A percentile compares a stretch with the other conserved stretches of the same genome.
These are phyloP conservation scores for Scheffersomyces illinoinensis DNA, from an alignment of 1,139 yeast genomes.

Conservation along the genomic window DNA sequence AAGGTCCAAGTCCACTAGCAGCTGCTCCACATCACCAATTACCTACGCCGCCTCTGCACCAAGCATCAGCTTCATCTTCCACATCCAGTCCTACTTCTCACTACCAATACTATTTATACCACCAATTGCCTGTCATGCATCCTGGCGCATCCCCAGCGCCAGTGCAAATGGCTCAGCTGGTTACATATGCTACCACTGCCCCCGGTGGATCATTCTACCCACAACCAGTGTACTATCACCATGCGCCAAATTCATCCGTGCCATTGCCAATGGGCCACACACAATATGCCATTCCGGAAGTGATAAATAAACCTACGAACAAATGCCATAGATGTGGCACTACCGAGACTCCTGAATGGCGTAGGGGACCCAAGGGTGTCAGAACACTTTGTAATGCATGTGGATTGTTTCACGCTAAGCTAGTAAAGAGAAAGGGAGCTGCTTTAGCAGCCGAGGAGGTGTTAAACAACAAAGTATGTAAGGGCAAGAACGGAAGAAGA, in stretches of 20 bases:
- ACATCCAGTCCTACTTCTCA: conserved; percentile 12
- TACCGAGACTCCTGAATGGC: conserved; percentile 90
- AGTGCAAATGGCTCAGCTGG: conserved; percentile 1
- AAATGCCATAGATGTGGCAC: conserved; percentile 72
- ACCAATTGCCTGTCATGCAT: conserved; percentile 7
- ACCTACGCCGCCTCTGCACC: conserved; percentile 8
- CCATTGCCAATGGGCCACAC: conserved; percentile 7
- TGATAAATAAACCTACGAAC: conserved; percentile 38
- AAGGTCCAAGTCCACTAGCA: conserved; percentile 1
- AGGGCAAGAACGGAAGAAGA: conserved; percentile 49
- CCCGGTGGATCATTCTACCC: conserved; percentile 10
- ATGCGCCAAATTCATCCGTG: conserved; percentile 3
- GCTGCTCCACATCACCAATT: conserved; percentile 9
- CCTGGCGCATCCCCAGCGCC: conserved; percentile 4
- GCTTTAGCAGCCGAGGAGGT: conserved; percentile 58
- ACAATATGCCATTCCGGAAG: conserved; percentile 32
- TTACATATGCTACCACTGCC: conserved; percentile 5
- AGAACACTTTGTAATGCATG: conserved; percentile 88
- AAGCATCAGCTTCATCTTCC: conserved; percentile 7
- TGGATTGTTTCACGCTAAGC: conserved; percentile 79
- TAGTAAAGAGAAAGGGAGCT: conserved; percentile 67
- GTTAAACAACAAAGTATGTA: conserved; percentile 45
- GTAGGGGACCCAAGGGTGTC: conserved; percentile 85
- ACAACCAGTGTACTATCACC: conserved; percentile 13
- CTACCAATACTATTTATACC: conserved; percentile 14